Evolutionary conservation across 1,284 basidiomycete genomes (phyloP).

Genomic region (Earliella scabrosa): DNA sequence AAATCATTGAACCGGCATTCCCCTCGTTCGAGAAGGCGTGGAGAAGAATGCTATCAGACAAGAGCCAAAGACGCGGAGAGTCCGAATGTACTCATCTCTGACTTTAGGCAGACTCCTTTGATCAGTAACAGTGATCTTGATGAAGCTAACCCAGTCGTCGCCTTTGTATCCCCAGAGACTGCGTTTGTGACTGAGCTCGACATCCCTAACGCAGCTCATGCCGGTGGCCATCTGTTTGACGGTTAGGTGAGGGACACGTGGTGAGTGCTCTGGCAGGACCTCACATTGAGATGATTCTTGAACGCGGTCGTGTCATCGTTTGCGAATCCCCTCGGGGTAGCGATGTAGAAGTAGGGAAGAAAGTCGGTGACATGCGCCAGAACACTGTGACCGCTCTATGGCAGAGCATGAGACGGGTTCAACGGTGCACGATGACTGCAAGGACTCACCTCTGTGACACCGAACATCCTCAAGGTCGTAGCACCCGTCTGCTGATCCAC

Average conservation of each 20-base stretch:
- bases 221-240: constrained; percentile 35
- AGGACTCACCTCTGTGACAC: constrained; percentile 77
- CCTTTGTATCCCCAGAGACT: constrained; percentile 89
- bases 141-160: constrained; percentile 78
- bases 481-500: constrained; percentile 51
- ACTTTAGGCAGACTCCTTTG: constrained; percentile 83
- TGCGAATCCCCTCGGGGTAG: constrained; percentile 83
- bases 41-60: constrained; percentile 27
- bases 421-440: neutral
- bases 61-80: neutral
- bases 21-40: constrained; percentile 87
- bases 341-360: constrained; percentile 89
- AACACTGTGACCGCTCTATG: constrained; percentile 84
- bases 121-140: constrained; percentile 80
- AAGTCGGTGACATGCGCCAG: constrained; percentile 83
- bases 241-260: neutral
- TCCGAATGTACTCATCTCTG: constrained; percentile 75
- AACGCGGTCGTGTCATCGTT: constrained; percentile 71
- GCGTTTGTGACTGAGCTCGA: constrained; percentile 70
- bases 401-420: neutral
- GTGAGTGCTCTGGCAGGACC: constrained; percentile 29
- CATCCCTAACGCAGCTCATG: constrained; percentile 51
- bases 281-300: constrained; percentile 76
- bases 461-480: constrained; percentile 78
- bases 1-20: constrained; percentile 77